Evolutionary conservation across 1,139 yeast genomes (phyloP).

Genomic region (Kluyveromyces sp.): DNA sequence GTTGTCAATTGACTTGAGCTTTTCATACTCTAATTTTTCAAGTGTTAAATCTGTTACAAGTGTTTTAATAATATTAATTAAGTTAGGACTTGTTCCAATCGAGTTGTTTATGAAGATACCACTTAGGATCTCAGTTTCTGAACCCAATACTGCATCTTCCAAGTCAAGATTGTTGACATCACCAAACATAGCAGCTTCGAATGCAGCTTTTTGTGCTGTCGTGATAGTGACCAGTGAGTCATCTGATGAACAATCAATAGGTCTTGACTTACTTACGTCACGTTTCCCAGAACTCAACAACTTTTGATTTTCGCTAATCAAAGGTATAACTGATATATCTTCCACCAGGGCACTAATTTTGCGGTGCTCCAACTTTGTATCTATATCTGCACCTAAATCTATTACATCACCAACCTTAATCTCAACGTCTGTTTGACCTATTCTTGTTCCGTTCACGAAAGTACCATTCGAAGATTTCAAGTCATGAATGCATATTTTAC

Average conservation of each 20-base stretch:
- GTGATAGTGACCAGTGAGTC: constrained; percentile 12
- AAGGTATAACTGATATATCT: constrained; percentile 54
- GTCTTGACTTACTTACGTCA: neutral
- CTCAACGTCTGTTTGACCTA: constrained; percentile 49
- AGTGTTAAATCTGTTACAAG: constrained; percentile 41
- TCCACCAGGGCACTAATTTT: constrained; percentile 79
- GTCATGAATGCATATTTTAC: constrained; percentile 72
- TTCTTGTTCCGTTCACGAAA: constrained; percentile 67
- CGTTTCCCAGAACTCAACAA: neutral
- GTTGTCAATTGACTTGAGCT: constrained; percentile 37
- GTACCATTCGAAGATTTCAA: constrained; percentile 93
- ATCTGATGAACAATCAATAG: neutral
- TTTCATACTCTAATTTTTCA: constrained; percentile 38
- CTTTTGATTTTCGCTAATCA: constrained; percentile 22
- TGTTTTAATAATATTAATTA: constrained; percentile 42
- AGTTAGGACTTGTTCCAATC: constrained; percentile 45
- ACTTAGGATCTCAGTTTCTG: constrained; percentile 46
- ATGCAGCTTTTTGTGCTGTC: constrained; percentile 33
- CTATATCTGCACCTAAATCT: constrained; percentile 88
- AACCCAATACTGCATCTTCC: constrained; percentile 54
- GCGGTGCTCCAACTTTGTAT: constrained; percentile 70
- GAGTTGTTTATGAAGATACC: constrained; percentile 61
- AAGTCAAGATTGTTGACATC: constrained; percentile 54
- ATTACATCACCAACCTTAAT: constrained; percentile 69
- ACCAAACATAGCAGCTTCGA: constrained; percentile 75